Conservation (phyloP, 352 stramenopile genomes). For the Phytophthora nicotianae region DNA sequence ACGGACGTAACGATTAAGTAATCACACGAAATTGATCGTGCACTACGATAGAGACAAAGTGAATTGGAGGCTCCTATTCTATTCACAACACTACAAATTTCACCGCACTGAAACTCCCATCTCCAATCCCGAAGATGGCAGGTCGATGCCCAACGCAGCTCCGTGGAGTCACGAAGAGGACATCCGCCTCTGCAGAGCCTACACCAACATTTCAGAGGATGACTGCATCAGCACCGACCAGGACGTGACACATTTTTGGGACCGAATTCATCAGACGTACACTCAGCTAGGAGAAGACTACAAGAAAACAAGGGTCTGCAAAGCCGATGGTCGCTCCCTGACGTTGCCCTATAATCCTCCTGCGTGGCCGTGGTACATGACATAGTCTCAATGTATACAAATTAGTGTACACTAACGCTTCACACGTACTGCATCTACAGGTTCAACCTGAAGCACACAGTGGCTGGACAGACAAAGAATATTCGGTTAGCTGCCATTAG, state of each 20-base stretch:
- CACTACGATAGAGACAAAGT: neutral
- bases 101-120: neutral
- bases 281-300: neutral
- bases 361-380: neutral
- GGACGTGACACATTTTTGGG: neutral
- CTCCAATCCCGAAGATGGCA: neutral
- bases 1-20: neutral
- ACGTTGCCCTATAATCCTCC: neutral
- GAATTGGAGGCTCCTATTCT: neutral
- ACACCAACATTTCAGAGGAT: slow-evolving; percentile 1
- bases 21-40: neutral
- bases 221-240: neutral
- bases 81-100: neutral
- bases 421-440: neutral
- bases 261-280: neutral
- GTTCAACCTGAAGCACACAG: neutral
- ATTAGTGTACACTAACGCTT: neutral
- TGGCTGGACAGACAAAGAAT: neutral
- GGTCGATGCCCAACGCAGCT: neutral
- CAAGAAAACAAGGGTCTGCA: neutral
- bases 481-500: neutral
- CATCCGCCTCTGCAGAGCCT: neutral
- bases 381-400: neutral
- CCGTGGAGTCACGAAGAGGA: neutral
- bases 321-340: neutral